These are phyloP conservation scores for Lolium perenne DNA, from an alignment of 176 grass and related monocot genomes.

Conservation along the genomic window DNA sequence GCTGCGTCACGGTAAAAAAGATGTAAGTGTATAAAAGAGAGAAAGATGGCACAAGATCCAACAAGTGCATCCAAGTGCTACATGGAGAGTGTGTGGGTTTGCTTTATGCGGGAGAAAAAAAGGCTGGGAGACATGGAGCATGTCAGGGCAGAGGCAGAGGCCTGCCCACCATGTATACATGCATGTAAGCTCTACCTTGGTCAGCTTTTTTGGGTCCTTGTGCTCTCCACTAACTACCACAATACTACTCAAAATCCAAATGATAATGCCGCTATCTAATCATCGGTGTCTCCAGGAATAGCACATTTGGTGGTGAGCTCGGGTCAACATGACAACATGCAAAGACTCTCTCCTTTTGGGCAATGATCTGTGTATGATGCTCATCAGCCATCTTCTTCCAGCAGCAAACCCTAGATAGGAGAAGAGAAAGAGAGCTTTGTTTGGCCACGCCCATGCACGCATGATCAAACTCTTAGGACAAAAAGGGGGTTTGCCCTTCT, in stretches of 20 bases:
- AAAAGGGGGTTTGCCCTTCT: constrained; percentile 28
- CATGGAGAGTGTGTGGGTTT: constrained; percentile 40
- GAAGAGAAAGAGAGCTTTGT: background rate
- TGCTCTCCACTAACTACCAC: constrained; percentile 49
- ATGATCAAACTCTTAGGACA: constrained; percentile 36
- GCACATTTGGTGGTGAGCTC: background rate
- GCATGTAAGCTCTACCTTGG: constrained; percentile 36
- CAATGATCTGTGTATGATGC: constrained; percentile 77
- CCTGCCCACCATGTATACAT: constrained; percentile 45
- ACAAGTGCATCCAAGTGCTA: constrained; percentile 61
- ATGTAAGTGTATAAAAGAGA: constrained; percentile 6
- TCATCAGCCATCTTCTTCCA: constrained; percentile 44
- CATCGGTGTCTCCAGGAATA: background rate
- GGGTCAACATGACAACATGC: background rate
- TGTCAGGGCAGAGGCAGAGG: constrained; percentile 41
- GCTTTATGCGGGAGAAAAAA: constrained; percentile 63
- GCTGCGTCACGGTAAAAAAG: constrained; percentile 32
- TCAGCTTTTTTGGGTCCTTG: constrained; percentile 40
- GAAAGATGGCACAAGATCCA: constrained; percentile 52
- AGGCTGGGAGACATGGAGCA: constrained; percentile 62
- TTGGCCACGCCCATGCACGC: constrained; percentile 28
- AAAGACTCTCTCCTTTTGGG: constrained; percentile 54
- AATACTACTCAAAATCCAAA: background rate
- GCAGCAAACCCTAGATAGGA: background rate
- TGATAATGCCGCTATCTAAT: background rate